Evolutionary conservation across 306 rosid species (phyloP).

Genomic region (Quercus agrifolia): DNA sequence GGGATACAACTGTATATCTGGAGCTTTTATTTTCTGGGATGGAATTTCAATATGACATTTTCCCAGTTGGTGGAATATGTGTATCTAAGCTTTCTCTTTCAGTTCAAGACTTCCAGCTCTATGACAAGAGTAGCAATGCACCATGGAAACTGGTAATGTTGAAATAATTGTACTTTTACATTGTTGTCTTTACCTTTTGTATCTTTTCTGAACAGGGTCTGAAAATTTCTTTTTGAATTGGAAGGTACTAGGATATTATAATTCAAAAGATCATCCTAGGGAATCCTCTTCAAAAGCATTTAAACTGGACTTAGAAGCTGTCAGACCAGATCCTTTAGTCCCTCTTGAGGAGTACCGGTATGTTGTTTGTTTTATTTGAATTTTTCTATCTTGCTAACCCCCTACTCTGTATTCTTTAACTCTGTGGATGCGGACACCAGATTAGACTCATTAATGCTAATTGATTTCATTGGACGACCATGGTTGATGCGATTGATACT

Average conservation of each 20-base stretch:
- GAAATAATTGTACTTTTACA: conserved; percentile 10
- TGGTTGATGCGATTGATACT: no score
- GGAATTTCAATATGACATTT: conserved; percentile 70
- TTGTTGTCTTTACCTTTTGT: conserved; percentile 7
- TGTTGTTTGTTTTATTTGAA: not conserved
- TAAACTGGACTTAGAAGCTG: conserved; percentile 89
- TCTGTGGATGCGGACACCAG: no score
- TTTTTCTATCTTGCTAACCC: not conserved
- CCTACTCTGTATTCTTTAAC: not conserved
- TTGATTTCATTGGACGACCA: no score
- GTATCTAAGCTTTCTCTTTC: conserved; percentile 74
- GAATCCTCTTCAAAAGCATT: conserved; percentile 81
- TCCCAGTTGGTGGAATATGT: conserved; percentile 68
- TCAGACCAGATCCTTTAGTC: conserved; percentile 88
- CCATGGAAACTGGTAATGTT: conserved; percentile 87
- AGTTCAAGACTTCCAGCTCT: conserved; percentile 70
- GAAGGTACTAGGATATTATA: conserved; percentile 83
- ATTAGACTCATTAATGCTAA: no score
- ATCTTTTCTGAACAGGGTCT: conserved; percentile 21
- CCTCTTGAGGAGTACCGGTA: conserved; percentile 99
- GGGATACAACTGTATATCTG: conserved; percentile 55
- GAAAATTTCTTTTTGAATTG: conserved; percentile 30
- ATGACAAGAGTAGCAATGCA: conserved; percentile 76
- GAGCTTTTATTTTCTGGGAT: conserved; percentile 68
- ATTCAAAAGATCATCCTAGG: conserved; percentile 83